A percentile compares a stretch with the other conserved stretches of the same genome.
Evolutionary conservation across 192 early-diverging fungal genomes (phyloP).

Genomic region (Phycomyces blakesleeanus): DNA sequence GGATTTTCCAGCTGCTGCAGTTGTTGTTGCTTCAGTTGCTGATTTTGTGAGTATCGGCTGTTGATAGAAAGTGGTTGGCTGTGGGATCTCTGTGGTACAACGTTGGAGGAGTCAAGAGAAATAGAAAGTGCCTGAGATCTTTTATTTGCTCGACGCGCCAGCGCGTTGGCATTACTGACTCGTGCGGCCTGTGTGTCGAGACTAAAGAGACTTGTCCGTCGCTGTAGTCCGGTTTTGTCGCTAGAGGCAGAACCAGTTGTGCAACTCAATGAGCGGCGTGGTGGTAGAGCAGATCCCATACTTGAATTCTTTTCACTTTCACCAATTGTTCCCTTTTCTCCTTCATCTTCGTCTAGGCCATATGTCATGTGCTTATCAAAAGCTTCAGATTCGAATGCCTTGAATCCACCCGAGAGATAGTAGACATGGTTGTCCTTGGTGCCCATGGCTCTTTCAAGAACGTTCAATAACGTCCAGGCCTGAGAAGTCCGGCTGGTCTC

Average conservation of each 20-base stretch:
- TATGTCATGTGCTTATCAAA: neutral
- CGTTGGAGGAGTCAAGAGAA: neutral
- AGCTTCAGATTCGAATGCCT: slow-evolving; percentile 41
- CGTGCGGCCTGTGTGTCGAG: slow-evolving; percentile 33
- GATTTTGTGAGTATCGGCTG: too few relatives aligned
- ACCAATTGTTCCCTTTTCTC: neutral
- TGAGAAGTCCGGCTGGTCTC: slow-evolving; percentile 35
- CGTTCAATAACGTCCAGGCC: slow-evolving; percentile 50
- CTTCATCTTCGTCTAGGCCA: neutral
- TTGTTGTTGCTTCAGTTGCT: slow-evolving; percentile 1
- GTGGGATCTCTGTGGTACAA: slow-evolving; percentile 9
- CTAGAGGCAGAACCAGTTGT: slow-evolving; percentile 9
- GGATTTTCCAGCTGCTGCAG: too few relatives aligned
- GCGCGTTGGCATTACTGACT: slow-evolving; percentile 21
- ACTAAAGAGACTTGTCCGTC: slow-evolving; percentile 33
- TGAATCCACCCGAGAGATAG: slow-evolving; percentile 50
- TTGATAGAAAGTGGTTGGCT: neutral
- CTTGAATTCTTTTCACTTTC: neutral
- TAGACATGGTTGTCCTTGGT: slow-evolving; percentile 17
- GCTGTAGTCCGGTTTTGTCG: slow-evolving; percentile 2
- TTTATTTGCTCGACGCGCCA: slow-evolving; percentile 22
- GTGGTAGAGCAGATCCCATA: neutral
- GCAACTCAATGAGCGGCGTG: slow-evolving; percentile 17
- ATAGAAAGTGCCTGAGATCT: slow-evolving; percentile 6
- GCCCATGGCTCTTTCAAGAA: slow-evolving; percentile 35